Percentiles rank a stretch among this genome's conserved stretches.
phyloP scores from a whole-genome alignment of 2,329 filamentous ascomycete genomes.

The Colletotrichum filicis region DNA sequence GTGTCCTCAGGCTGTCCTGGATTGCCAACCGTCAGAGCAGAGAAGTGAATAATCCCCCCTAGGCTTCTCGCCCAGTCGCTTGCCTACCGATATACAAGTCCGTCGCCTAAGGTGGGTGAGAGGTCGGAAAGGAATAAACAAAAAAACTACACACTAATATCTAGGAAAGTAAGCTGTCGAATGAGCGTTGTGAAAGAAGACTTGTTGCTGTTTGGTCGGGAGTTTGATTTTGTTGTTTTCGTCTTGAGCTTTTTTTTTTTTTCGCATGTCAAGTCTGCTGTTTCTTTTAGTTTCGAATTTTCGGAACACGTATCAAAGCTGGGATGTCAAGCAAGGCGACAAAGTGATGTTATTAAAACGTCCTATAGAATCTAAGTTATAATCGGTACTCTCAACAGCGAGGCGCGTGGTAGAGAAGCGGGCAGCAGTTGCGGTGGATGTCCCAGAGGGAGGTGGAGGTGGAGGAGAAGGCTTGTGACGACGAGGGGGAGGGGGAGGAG shows the following conservation, averaged over 20 bases:
- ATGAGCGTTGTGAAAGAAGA: neutral
- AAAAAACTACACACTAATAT: neutral
- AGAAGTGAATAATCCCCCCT: neutral
- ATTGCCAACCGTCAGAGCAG: neutral
- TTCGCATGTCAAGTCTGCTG: neutral
- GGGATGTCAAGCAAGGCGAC: conserved; percentile 14
- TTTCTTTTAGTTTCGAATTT: neutral
- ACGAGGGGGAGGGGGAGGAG: conserved; percentile 16
- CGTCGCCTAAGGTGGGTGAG: neutral
- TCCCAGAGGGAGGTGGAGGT: neutral
- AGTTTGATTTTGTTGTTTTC: neutral
- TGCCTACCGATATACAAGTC: neutral
- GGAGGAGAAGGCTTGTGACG: conserved; percentile 10
- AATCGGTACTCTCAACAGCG: conserved; percentile 31
- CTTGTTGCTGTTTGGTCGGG: neutral
- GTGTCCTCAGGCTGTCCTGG: neutral
- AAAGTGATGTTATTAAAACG: conserved; percentile 34
- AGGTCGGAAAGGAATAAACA: neutral
- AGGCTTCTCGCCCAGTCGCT: neutral
- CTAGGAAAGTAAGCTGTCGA: neutral
- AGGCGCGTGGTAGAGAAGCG: conserved; percentile 10
- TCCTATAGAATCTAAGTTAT: conserved; percentile 30
- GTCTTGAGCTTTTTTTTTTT: neutral
- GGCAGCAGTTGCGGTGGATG: conserved; percentile 1
- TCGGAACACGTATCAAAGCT: neutral